Evolutionary conservation across 805 yeast genomes (phyloP).

Genomic region (Debaryomyces hansenii): DNA sequence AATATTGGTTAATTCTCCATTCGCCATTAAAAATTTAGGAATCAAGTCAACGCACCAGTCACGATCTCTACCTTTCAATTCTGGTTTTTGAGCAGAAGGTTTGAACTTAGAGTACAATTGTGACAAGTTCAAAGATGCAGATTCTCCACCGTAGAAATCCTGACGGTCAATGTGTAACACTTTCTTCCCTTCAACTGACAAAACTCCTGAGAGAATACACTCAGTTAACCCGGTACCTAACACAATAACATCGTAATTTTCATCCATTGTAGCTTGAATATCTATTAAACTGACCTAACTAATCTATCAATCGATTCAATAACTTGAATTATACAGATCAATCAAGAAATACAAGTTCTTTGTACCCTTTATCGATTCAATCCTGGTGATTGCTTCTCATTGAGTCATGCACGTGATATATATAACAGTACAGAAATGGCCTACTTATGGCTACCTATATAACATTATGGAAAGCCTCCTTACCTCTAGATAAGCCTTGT

Average conservation of each 20-base stretch:
- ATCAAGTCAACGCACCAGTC: slow-evolving; percentile 98
- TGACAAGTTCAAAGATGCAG: slow-evolving; percentile 77
- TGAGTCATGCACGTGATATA: not conserved
- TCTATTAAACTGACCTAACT: slow-evolving; percentile 1
- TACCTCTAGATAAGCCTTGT: slow-evolving; percentile 63
- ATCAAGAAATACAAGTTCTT: not conserved
- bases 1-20: slow-evolving; percentile 95
- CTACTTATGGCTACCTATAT: slow-evolving; percentile 16
- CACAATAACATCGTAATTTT: slow-evolving; percentile 94
- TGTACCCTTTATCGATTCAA: not conserved
- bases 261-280: slow-evolving; percentile 66
- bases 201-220: slow-evolving; percentile 88
- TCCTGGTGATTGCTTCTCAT: not conserved
- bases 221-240: slow-evolving; percentile 95
- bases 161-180: slow-evolving; percentile 95
- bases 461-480: slow-evolving; percentile 60
- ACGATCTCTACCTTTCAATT: slow-evolving; percentile 82
- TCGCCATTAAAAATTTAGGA: slow-evolving; percentile 96
- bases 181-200: slow-evolving; percentile 97
- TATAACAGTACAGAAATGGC: not conserved
- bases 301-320: not conserved
- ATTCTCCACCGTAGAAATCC: slow-evolving; percentile 93
- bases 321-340: not conserved
- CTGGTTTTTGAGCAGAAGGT: slow-evolving; percentile 68
- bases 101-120: slow-evolving; percentile 79